Percentiles rank a stretch among this genome's conserved stretches.
Evolutionary conservation across 2,329 filamentous ascomycete genomes (phyloP).

Genomic region (Botrytis galanthina): DNA sequence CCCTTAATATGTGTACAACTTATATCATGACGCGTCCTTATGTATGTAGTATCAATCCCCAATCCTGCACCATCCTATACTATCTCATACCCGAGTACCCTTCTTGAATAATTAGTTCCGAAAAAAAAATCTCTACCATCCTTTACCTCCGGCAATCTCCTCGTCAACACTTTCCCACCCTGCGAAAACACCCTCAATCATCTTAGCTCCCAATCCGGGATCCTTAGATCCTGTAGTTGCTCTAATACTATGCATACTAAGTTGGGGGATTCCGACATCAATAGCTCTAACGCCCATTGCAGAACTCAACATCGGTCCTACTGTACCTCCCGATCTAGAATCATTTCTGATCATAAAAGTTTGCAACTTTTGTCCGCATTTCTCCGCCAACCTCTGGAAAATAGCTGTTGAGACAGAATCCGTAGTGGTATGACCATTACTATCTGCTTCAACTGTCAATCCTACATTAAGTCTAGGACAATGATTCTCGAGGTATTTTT

Average conservation of each 20-base stretch:
- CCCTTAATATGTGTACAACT: background rate
- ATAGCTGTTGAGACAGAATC: conserved; percentile 83
- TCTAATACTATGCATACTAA: conserved; percentile 91
- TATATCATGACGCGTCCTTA: background rate
- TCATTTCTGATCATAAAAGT: conserved; percentile 96
- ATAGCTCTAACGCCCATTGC: conserved; percentile 78
- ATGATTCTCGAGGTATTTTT: conserved; percentile 80
- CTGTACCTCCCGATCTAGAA: conserved; percentile 82
- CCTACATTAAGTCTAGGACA: conserved; percentile 86
- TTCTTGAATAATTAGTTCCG: background rate
- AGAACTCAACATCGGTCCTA: conserved; percentile 85
- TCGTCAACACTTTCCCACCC: conserved; percentile 79
- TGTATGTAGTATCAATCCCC: background rate
- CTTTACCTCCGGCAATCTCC: conserved; percentile 56
- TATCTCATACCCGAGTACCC: background rate
- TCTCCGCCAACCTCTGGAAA: conserved; percentile 73
- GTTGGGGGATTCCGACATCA: conserved; percentile 84
- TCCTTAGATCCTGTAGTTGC: conserved; percentile 85
- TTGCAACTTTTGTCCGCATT: conserved; percentile 70
- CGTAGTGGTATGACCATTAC: conserved; percentile 95
- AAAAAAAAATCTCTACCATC: conserved; percentile 32
- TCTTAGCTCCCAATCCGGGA: conserved; percentile 81
- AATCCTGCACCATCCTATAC: background rate
- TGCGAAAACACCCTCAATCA: conserved; percentile 88
- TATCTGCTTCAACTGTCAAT: conserved; percentile 74